Base-by-base conservation (phyloP, 1,284 basidiomycete genomes). In the Marasmius tenuissimus region DNA sequence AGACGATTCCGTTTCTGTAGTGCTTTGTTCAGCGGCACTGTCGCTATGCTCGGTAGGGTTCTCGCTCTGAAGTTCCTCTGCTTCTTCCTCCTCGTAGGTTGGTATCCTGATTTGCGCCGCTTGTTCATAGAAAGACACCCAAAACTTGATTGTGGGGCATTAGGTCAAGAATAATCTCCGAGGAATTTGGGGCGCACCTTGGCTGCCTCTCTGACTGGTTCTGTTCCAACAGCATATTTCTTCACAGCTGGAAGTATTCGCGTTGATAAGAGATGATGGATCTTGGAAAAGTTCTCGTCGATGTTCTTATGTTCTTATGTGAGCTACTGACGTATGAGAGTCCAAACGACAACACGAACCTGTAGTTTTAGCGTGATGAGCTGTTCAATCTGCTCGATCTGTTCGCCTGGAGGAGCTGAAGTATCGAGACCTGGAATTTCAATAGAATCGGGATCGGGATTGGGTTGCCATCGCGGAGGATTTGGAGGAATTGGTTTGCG, bases 371-470 rank as follows among this genome's bases (percentile, higher is more conserved):
- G 82, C 1, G 96, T 97, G 68, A 97, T 97, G 68, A 97, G 83
- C 73, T 97, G 96, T 75, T 98, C 96, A 63, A 97, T 93, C 76
- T 96, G 94, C 72, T 97, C 94, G 61, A 96, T 91, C 81, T 96
- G 91, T 72, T 93, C 92, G 52, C 85, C 84, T 39, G 92, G 82
- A 33, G 94, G 84, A 12, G 92, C 88, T 9, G 79, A 80, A 0
- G 86, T 87, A 68, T 94, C 89, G 56, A 96, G 83, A 0, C 93
- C 92, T 6, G 88, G 87, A 7, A 96, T 83, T 40, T 81, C 72
- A 57, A 93, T 92, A 53, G 81, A 81, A 1, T 79, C 68, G 8
- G 91, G 86, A 71, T 92, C 83, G 4, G 77, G 65, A 33, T 81
- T 85, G 4, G 90, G 88, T 64, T 81, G 77, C 88, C 88, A 92